phyloP scores from a whole-genome alignment of 192 early-diverging fungal genomes.

The Haplosporangium gracile region DNA sequence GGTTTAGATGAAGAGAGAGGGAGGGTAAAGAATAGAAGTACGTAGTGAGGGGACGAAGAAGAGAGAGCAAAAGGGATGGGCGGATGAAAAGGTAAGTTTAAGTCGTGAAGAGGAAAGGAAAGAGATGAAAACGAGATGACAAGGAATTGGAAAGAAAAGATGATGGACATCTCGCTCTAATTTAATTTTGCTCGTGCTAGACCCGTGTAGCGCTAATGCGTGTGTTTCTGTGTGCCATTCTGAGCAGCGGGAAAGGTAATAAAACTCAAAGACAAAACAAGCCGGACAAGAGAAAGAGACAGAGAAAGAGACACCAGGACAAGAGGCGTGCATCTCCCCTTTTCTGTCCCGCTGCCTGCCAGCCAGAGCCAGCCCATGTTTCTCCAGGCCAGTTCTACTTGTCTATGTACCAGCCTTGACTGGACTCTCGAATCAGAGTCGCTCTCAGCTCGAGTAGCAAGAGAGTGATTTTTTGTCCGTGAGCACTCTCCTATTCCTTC shows the following conservation, averaged over 20 bases:
- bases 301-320: not conserved
- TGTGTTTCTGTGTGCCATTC: not conserved
- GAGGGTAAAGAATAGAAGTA: not conserved
- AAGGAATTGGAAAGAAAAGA: constrained; percentile 18
- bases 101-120: constrained; percentile 2
- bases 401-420: not conserved
- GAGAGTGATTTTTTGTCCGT: not conserved
- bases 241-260: no score
- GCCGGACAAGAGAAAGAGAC: not conserved
- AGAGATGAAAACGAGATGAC: not conserved
- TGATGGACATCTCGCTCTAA: not conserved
- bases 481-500: not conserved
- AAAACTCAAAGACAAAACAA: no score
- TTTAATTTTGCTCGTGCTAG: not conserved
- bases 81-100: not conserved
- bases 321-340: constrained; percentile 13
- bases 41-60: not conserved
- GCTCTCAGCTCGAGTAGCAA: not conserved
- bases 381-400: no score
- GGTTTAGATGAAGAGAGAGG: constrained; percentile 4
- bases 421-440: not conserved
- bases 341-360: not conserved
- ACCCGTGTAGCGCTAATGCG: constrained; percentile 3
- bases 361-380: no score
- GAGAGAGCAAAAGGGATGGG: constrained; percentile 8